These are phyloP conservation scores for Neodidymelliopsis sp. DNA, from an alignment of 2,329 filamentous ascomycete genomes.

Conservation along the genomic window DNA sequence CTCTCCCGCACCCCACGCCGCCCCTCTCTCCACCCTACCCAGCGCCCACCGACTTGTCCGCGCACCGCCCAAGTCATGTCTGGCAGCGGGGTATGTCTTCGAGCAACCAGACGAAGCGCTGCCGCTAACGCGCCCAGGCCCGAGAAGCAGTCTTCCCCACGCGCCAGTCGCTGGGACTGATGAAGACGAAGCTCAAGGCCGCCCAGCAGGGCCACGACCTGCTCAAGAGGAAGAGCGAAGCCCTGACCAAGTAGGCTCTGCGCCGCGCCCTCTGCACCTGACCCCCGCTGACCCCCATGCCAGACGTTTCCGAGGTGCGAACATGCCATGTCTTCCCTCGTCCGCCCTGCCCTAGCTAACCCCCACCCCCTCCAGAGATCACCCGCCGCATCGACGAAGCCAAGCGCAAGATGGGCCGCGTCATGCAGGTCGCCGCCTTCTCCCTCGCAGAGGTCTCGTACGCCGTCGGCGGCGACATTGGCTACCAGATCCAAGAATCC, in stretches of 20 bases:
- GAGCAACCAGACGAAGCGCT: conserved; percentile 9
- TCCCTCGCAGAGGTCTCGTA: conserved; percentile 97
- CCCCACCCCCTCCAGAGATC: conserved; percentile 67
- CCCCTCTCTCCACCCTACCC: conserved; percentile 4
- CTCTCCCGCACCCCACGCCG: conserved; percentile 2
- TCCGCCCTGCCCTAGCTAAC: not conserved
- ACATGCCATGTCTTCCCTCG: conserved; percentile 18
- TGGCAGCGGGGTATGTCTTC: conserved; percentile 58
- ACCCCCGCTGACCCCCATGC: not conserved
- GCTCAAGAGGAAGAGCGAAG: conserved; percentile 97
- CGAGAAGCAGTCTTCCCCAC: conserved; percentile 97
- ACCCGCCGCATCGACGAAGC: conserved; percentile 97
- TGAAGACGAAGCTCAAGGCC: conserved; percentile 97
- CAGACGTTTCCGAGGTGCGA: conserved; percentile 86
- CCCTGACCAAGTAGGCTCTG: conserved; percentile 83
- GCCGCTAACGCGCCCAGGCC: conserved; percentile 66
- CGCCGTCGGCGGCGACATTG: conserved; percentile 90
- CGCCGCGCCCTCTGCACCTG: not conserved
- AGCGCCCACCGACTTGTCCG: conserved; percentile 1
- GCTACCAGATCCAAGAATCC: conserved; percentile 96
- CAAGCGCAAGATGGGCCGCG: conserved; percentile 98
- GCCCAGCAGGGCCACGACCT: conserved; percentile 82
- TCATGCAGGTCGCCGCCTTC: conserved; percentile 99
- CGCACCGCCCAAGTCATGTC: conserved; percentile 54
- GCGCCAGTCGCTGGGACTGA: conserved; percentile 92